phyloP scores from a whole-genome alignment of 208 protist genomes.

The Leptomonas seymouri region DNA sequence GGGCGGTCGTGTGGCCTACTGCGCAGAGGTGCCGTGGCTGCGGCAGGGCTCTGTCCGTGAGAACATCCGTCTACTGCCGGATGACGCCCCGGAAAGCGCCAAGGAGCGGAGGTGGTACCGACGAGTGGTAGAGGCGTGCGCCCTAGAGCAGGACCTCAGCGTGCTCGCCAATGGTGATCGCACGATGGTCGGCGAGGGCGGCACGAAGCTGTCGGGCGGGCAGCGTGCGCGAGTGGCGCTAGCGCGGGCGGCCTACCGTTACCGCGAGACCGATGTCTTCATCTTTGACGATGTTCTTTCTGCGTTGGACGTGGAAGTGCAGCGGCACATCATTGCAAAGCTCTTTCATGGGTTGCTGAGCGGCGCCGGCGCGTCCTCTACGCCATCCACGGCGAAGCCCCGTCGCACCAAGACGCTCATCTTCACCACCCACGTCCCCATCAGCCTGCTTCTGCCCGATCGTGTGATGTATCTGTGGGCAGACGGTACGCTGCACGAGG shows the following conservation, averaged over 20 bases:
- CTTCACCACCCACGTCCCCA: slow-evolving; percentile 45
- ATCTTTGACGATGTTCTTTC: slow-evolving; percentile 93
- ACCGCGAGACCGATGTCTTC: slow-evolving; percentile 68
- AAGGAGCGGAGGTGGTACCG: slow-evolving; percentile 67
- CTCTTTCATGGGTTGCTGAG: slow-evolving; percentile 72
- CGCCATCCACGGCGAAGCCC: not conserved
- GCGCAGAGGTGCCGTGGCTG: slow-evolving; percentile 91
- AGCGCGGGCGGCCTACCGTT: slow-evolving; percentile 78
- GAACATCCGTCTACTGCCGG: slow-evolving; percentile 87
- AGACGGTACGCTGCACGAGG: slow-evolving; percentile 51
- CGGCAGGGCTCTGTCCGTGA: slow-evolving; percentile 91
- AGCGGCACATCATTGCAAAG: slow-evolving; percentile 73
- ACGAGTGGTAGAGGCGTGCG: slow-evolving; percentile 66
- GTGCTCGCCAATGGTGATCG: slow-evolving; percentile 80
- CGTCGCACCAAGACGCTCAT: slow-evolving; percentile 53
- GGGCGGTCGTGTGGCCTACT: slow-evolving; percentile 77
- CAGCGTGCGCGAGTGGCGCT: slow-evolving; percentile 87
- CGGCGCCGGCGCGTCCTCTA: not conserved
- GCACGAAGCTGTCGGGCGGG: slow-evolving; percentile 83
- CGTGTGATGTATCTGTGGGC: slow-evolving; percentile 45
- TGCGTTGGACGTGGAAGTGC: slow-evolving; percentile 93
- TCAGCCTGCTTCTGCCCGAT: slow-evolving; percentile 46
- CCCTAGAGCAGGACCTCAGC: slow-evolving; percentile 78
- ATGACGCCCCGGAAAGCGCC: slow-evolving; percentile 42
- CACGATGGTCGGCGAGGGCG: slow-evolving; percentile 87